Conservation (phyloP, 176 grass and related monocot genomes). For the Juncus inflexus region DNA sequence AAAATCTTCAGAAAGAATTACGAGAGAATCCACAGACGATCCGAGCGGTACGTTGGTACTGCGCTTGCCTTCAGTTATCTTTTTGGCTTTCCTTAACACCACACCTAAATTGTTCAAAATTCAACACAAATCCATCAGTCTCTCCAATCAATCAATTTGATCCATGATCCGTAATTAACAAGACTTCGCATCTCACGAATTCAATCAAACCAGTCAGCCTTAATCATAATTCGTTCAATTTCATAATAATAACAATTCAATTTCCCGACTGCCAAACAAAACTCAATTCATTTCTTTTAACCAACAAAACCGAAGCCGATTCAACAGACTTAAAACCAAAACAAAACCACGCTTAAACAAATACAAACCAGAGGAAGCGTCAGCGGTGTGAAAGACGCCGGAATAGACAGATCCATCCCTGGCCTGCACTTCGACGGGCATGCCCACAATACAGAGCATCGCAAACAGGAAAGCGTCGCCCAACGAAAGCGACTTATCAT, state of each 20-base stretch:
- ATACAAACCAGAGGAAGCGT: conserved; percentile 50
- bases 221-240: background rate
- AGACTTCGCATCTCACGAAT: background rate
- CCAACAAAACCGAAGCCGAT: background rate
- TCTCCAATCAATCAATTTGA: conserved; percentile 14
- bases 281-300: background rate
- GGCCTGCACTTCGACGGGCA: conserved; percentile 78
- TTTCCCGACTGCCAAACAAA: conserved; percentile 4
- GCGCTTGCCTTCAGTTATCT: conserved; percentile 54
- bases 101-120: conserved; percentile 39
- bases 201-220: conserved; percentile 3
- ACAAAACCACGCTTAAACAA: background rate
- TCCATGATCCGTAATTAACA: conserved; percentile 6
- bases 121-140: conserved; percentile 33
- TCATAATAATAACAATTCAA: conserved; percentile 6
- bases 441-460: conserved; percentile 72
- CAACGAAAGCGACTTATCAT: background rate
- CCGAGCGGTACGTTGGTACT: conserved; percentile 54
- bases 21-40: conserved; percentile 69
- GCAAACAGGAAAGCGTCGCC: conserved; percentile 53
- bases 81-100: conserved; percentile 90
- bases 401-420: conserved; percentile 91
- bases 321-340: background rate
- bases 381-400: conserved; percentile 93
- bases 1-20: conserved; percentile 64